A percentile compares a stretch with the other conserved stretches of the same genome.
Evolutionary conservation across 805 yeast genomes (phyloP).

Genomic region (Kuraishia cidri): DNA sequence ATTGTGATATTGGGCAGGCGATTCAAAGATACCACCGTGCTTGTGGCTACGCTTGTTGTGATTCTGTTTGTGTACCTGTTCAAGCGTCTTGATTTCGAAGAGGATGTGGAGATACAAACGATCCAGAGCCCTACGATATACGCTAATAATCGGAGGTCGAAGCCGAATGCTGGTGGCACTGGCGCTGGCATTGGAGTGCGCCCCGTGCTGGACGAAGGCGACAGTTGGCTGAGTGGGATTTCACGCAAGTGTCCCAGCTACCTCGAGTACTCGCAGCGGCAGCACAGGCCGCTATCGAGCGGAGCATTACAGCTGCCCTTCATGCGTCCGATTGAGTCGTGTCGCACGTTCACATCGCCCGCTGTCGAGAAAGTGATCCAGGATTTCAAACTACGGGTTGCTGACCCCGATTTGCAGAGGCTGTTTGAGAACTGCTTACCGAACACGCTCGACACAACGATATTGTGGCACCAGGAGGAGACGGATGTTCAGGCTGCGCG

Average conservation of each 20-base stretch:
- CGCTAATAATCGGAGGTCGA: too few species aligned
- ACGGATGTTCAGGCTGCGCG: conserved; percentile 17
- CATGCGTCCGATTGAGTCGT: conserved; percentile 65
- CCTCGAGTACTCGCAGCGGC: conserved; percentile 42
- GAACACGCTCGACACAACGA: conserved; percentile 82
- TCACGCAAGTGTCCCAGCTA: conserved; percentile 46
- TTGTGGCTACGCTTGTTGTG: neutral
- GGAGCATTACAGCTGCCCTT: conserved; percentile 55
- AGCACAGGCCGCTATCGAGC: conserved; percentile 47
- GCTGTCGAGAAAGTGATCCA: conserved; percentile 53
- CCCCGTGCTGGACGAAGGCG: too few species aligned
- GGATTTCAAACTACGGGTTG: conserved; percentile 39
- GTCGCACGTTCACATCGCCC: conserved; percentile 63
- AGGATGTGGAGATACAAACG: neutral
- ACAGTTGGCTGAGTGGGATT: neutral
- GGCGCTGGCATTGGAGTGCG: too few species aligned
- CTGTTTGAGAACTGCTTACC: conserved; percentile 79
- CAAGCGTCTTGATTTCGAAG: conserved; percentile 1
- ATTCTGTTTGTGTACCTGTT: neutral
- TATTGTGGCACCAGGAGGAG: conserved; percentile 51
- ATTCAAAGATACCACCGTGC: neutral
- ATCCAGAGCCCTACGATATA: conserved; percentile 1
- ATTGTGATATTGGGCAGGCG: conserved; percentile 1
- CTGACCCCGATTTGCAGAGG: conserved; percentile 60
- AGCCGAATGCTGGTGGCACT: too few species aligned